A percentile compares a stretch with the other conserved stretches of the same genome.
Conservation (phyloP, 2,329 filamentous ascomycete genomes). For the Penicillium sp. region DNA sequence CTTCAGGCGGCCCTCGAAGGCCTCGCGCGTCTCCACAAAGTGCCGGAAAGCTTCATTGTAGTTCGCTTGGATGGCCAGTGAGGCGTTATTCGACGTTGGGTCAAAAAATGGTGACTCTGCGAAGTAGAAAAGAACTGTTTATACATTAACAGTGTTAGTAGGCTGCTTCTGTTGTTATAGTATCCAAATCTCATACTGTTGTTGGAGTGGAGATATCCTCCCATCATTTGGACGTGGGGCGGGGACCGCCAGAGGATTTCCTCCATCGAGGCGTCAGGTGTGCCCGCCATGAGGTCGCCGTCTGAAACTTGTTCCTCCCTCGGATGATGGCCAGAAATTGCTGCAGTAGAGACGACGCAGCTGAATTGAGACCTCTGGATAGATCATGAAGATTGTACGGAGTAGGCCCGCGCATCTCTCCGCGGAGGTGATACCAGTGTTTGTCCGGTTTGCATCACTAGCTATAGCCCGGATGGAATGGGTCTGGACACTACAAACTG, state of each 20-base stretch:
- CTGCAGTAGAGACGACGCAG: conserved; percentile 3
- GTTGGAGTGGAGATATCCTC: conserved; percentile 39
- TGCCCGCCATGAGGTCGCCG: too few species aligned
- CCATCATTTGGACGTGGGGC: conserved; percentile 40
- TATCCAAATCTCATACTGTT: conserved; percentile 32
- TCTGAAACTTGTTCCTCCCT: too few species aligned
- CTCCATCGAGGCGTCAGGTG: conserved; percentile 35
- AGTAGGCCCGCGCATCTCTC: too few species aligned
- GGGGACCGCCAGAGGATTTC: conserved; percentile 41
- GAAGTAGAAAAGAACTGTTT: conserved; percentile 57
- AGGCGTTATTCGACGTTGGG: conserved; percentile 51
- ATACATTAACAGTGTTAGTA: too few species aligned
- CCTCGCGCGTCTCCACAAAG: conserved; percentile 47
- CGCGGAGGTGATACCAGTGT: too few species aligned
- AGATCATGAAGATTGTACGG: too few species aligned
- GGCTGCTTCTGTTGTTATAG: neutral
- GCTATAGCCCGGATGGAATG: too few species aligned
- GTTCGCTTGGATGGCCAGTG: conserved; percentile 45
- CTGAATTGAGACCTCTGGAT: too few species aligned
- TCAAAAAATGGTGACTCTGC: conserved; percentile 56
- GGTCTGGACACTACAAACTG: too few species aligned
- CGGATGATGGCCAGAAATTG: too few species aligned
- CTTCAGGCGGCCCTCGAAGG: conserved; percentile 48
- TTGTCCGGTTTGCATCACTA: conserved; percentile 27
- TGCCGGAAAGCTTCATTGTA: conserved; percentile 43